phyloP scores from a whole-genome alignment of 1,284 basidiomycete species.

The Cystobasidium pallidum region DNA sequence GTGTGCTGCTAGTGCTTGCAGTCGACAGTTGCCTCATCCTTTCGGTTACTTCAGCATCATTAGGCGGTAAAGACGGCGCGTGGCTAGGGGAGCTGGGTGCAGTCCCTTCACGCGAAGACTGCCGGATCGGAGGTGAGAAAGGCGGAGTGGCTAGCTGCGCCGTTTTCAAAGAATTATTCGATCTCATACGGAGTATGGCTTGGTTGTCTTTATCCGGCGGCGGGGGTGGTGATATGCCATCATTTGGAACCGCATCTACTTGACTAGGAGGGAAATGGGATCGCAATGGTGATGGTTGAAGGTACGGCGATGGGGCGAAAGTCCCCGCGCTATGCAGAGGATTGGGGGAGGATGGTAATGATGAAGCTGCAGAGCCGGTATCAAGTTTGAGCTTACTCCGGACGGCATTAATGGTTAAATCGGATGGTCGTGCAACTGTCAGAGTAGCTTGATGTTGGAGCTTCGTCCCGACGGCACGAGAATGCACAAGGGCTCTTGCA shows the following conservation, averaged over 20 bases:
- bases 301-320: constrained; percentile 2
- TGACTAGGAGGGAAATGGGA: constrained; percentile 12
- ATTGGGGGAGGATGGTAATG: constrained; percentile 34
- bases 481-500: constrained; percentile 38
- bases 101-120: constrained; percentile 8
- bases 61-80: not conserved
- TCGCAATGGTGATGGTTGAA: constrained; percentile 35
- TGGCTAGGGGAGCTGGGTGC: not conserved
- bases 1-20: not conserved
- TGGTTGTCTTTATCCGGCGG: constrained; percentile 31
- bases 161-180: constrained; percentile 6
- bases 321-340: constrained; percentile 30
- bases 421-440: constrained; percentile 25
- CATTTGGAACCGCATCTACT: not conserved
- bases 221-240: constrained; percentile 26
- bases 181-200: constrained; percentile 13
- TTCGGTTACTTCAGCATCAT: not conserved
- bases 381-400: constrained; percentile 44
- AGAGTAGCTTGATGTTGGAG: constrained; percentile 34
- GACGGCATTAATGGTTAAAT: constrained; percentile 24
- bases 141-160: constrained; percentile 5
- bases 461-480: constrained; percentile 37
- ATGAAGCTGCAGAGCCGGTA: constrained; percentile 33
- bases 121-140: constrained; percentile 15
- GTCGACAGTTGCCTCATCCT: constrained; percentile 3